These are phyloP conservation scores for Calendula officinalis DNA, from an alignment of 129 eudicot genomes.

Conservation along the genomic window DNA sequence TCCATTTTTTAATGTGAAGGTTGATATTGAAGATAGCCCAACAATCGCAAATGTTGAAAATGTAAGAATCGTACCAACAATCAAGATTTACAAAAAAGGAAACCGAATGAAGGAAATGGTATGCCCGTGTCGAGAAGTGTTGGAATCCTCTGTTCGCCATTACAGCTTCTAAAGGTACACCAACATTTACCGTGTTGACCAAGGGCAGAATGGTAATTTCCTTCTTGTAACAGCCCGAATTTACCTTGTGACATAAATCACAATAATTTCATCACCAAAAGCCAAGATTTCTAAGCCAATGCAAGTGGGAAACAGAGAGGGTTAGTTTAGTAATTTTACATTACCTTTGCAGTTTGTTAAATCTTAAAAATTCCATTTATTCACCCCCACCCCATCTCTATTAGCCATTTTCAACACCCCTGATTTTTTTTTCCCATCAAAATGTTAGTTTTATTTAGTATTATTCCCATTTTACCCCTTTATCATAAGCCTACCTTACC, in stretches of 20 bases:
- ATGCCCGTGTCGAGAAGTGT: conserved; percentile 68
- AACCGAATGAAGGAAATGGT: conserved; percentile 74
- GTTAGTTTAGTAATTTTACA: conserved; percentile 47
- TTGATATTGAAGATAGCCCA: conserved; percentile 74
- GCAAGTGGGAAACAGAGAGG: conserved; percentile 35
- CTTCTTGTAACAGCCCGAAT: conserved; percentile 17
- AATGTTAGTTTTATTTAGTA: conserved; percentile 26
- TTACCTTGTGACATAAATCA: conserved; percentile 12
- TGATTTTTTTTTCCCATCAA: conserved; percentile 35
- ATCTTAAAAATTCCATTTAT: conserved; percentile 46
- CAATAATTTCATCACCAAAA: conserved; percentile 44
- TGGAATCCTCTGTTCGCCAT: conserved; percentile 88
- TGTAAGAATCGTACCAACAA: conserved; percentile 68
- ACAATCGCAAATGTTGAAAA: conserved; percentile 63
- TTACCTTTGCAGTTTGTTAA: conserved; percentile 36
- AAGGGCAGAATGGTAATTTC: conserved; percentile 19
- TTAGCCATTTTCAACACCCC: conserved; percentile 33
- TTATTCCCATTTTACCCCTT: conserved; percentile 26
- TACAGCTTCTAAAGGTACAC: conserved; percentile 48
- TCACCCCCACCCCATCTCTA: conserved; percentile 40
- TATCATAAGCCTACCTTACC: conserved; percentile 29
- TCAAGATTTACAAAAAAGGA: conserved; percentile 79
- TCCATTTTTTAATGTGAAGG: conserved; percentile 43
- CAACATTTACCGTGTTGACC: background rate
- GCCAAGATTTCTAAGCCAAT: conserved; percentile 41